phyloP scores from a whole-genome alignment of 2,329 filamentous ascomycete species.

The Geosmithia morbida region DNA sequence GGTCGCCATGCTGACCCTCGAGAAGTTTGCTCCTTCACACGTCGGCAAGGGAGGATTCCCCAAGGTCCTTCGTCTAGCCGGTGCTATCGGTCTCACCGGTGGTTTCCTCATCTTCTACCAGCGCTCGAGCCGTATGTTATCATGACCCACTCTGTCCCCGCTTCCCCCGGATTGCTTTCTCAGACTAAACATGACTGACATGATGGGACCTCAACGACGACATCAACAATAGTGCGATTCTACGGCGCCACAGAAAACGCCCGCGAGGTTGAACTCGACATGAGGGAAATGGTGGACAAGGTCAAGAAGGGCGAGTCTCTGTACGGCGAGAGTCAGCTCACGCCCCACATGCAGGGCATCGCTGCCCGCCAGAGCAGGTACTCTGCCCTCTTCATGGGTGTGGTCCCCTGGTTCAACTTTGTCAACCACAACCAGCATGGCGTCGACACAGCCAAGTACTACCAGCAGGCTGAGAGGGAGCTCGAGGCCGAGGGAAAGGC shows the following conservation, averaged over 20 bases:
- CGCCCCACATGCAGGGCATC: conserved; percentile 85
- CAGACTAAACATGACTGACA: background rate
- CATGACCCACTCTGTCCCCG: background rate
- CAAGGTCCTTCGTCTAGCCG: conserved; percentile 66
- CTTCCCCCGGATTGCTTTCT: background rate
- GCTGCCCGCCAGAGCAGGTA: conserved; percentile 88
- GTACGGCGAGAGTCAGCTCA: conserved; percentile 68
- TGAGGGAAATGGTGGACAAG: conserved; percentile 94
- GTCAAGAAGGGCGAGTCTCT: conserved; percentile 85
- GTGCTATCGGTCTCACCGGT: conserved; percentile 57
- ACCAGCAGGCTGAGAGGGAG: conserved; percentile 86
- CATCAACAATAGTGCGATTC: conserved; percentile 57
- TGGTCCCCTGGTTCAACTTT: conserved; percentile 95
- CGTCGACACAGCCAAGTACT: conserved; percentile 97
- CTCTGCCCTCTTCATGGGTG: conserved; percentile 67
- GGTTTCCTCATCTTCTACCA: conserved; percentile 81
- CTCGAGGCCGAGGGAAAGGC: conserved; percentile 55
- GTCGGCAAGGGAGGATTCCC: conserved; percentile 73
- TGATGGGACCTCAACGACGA: background rate
- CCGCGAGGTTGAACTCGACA: conserved; percentile 88
- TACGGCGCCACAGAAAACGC: conserved; percentile 90
- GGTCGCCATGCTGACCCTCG: conserved; percentile 60
- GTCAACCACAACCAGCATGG: conserved; percentile 94
- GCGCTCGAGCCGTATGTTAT: conserved; percentile 59
- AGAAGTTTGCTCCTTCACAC: conserved; percentile 72